phyloP scores from a whole-genome alignment of 176 grass and related monocot genomes.

The Typha latifolia region DNA sequence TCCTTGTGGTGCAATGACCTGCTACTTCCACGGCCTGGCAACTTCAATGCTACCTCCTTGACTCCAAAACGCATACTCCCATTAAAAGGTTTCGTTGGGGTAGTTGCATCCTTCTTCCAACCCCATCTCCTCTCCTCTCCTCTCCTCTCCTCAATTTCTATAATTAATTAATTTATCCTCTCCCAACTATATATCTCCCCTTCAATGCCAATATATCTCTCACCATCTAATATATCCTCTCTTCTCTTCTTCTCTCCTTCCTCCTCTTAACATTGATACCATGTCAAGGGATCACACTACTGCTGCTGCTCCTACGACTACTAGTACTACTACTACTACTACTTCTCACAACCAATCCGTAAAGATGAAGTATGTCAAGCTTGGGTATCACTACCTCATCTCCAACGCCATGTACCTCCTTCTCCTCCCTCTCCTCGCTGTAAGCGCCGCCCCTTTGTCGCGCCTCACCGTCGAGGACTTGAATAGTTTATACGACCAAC shows the following conservation, averaged over 20 bases:
- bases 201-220: neutral
- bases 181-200: conserved; percentile 4
- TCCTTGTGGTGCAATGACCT: neutral
- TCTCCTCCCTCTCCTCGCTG: conserved; percentile 12
- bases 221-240: neutral
- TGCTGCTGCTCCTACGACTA: neutral
- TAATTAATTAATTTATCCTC: neutral
- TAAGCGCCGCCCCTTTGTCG: neutral
- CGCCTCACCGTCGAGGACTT: conserved; percentile 8
- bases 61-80: neutral
- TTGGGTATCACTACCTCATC: conserved; percentile 34
- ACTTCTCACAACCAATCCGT: neutral
- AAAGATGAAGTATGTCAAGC: conserved; percentile 16
- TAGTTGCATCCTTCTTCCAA: conserved; percentile 64
- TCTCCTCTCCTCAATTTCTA: neutral
- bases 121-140: neutral
- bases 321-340: neutral
- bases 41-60: neutral
- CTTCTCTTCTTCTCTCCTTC: neutral
- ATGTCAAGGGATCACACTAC: neutral
- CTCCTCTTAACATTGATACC: too few relatives aligned
- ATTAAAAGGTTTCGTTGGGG: conserved; percentile 19
- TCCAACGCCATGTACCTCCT: conserved; percentile 41
- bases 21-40: neutral
- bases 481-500: neutral